A percentile compares a stretch with the other conserved stretches of the same genome.
Conservation (phyloP, 2,329 filamentous ascomycete genomes). For the Coleophoma crateriformis region DNA sequence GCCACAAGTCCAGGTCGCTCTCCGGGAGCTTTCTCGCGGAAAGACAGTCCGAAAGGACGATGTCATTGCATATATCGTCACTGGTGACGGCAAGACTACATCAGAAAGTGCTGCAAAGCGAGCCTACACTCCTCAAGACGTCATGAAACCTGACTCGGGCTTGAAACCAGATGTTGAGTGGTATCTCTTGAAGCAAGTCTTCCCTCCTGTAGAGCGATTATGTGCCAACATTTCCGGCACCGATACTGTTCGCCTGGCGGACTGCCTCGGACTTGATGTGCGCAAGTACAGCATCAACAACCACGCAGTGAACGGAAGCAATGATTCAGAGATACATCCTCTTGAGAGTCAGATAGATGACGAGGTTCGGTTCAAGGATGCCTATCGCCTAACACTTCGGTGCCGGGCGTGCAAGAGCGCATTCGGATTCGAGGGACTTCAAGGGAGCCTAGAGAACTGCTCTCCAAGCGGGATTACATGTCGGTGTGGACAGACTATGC, state of each 20-base stretch:
- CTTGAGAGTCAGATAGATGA: conserved; percentile 94
- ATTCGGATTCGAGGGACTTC: conserved; percentile 73
- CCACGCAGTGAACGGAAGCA: conserved; percentile 40
- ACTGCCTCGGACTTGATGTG: conserved; percentile 88
- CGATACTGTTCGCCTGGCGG: conserved; percentile 81
- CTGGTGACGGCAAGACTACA: conserved; percentile 56
- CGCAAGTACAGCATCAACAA: conserved; percentile 76
- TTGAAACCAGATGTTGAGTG: conserved; percentile 91
- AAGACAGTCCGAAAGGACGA: conserved; percentile 89
- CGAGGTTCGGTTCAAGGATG: conserved; percentile 79
- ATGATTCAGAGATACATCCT: conserved; percentile 74
- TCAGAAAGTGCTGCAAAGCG: conserved; percentile 78
- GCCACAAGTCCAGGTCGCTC: conserved; percentile 94
- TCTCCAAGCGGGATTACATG: conserved; percentile 74
- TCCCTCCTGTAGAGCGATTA: conserved; percentile 94
- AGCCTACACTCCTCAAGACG: conserved; percentile 80
- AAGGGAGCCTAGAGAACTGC: conserved; percentile 50
- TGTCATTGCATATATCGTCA: conserved; percentile 94
- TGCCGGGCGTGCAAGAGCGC: conserved; percentile 75
- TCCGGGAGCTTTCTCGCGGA: conserved; percentile 80
- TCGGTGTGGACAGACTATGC: conserved; percentile 56
- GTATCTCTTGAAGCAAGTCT: conserved; percentile 97
- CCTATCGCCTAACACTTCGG: conserved; percentile 67
- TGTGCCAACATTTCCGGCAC: conserved; percentile 95
- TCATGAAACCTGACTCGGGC: conserved; percentile 68